A percentile compares a stretch with the other conserved stretches of the same genome.
Evolutionary conservation across 768 basidiomycete species (phyloP).

Genomic region (Pleurotus sapidus): DNA sequence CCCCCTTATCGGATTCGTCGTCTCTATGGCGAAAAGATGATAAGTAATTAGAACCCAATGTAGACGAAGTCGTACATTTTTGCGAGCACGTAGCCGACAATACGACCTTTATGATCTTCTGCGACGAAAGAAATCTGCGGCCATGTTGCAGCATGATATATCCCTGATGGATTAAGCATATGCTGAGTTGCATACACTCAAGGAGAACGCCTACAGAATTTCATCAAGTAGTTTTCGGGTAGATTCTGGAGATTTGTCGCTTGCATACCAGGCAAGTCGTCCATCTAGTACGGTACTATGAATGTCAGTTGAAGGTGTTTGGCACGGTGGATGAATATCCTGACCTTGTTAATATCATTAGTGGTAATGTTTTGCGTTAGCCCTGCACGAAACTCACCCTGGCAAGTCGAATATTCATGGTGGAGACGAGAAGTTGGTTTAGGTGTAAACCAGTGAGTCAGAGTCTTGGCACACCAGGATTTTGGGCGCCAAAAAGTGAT

Average conservation of each 20-base stretch:
- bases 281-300: too few species aligned
- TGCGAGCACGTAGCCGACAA: constrained; percentile 94
- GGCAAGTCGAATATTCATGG: constrained; percentile 52
- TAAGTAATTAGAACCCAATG: neutral
- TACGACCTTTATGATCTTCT: constrained; percentile 82
- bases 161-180: constrained; percentile 44
- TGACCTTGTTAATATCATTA: constrained; percentile 9
- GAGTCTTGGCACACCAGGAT: too few species aligned
- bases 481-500: too few species aligned
- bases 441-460: too few species aligned
- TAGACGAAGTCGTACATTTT: constrained; percentile 65
- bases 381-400: constrained; percentile 28
- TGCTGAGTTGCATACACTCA: neutral
- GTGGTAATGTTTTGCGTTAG: constrained; percentile 13
- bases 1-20: constrained; percentile 46
- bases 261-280: constrained; percentile 91
- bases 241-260: constrained; percentile 91
- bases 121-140: constrained; percentile 92
- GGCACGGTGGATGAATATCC: too few species aligned
- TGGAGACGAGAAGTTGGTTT: neutral
- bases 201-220: constrained; percentile 53
- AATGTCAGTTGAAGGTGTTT: too few species aligned
- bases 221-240: constrained; percentile 88
- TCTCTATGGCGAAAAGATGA: constrained; percentile 21
- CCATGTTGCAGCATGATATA: constrained; percentile 91